Conservation (phyloP, 1,284 basidiomycete genomes). For the Trichosporon inkin region DNA sequence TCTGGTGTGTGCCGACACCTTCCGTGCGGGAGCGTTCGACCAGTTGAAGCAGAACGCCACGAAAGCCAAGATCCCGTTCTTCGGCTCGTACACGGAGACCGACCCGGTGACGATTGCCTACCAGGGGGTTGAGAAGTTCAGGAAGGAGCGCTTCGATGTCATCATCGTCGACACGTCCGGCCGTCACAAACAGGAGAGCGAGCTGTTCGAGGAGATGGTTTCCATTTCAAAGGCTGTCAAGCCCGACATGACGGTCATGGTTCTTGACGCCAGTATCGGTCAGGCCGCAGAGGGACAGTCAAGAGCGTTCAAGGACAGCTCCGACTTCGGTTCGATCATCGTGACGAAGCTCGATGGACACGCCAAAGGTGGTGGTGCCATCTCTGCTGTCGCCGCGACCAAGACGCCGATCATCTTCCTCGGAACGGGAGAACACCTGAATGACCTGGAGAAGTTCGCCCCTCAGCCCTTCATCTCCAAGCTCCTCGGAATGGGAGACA, state of each 20-base stretch:
- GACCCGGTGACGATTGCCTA: slow-evolving; percentile 94
- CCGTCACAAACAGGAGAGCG: slow-evolving; percentile 93
- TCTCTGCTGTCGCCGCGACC: slow-evolving; percentile 91
- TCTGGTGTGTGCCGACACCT: slow-evolving; percentile 98
- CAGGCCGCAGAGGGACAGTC: slow-evolving; percentile 97
- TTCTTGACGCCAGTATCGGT: slow-evolving; percentile 75
- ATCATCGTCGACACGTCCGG: slow-evolving; percentile 99
- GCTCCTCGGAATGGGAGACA: slow-evolving; percentile 88
- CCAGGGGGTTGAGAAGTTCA: slow-evolving; percentile 93
- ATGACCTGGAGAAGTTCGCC: slow-evolving; percentile 92
- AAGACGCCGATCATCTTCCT: slow-evolving; percentile 98
- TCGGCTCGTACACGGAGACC: slow-evolving; percentile 97
- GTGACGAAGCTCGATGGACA: slow-evolving; percentile 99
- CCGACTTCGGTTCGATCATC: slow-evolving; percentile 97
- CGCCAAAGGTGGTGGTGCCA: slow-evolving; percentile 97
- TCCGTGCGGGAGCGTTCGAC: slow-evolving; percentile 98
- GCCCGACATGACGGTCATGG: slow-evolving; percentile 86
- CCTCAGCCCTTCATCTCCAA: slow-evolving; percentile 98
- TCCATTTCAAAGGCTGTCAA: slow-evolving; percentile 90
- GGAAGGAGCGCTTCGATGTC: slow-evolving; percentile 95
- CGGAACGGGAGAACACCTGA: slow-evolving; percentile 93
- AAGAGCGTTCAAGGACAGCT: slow-evolving; percentile 94
- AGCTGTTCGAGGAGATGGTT: slow-evolving; percentile 97
- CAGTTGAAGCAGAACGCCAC: slow-evolving; percentile 88
- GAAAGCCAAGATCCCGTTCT: slow-evolving; percentile 98